Evolutionary conservation across 306 rosid species (phyloP).

Genomic region (Sechiopsis laciniata): DNA sequence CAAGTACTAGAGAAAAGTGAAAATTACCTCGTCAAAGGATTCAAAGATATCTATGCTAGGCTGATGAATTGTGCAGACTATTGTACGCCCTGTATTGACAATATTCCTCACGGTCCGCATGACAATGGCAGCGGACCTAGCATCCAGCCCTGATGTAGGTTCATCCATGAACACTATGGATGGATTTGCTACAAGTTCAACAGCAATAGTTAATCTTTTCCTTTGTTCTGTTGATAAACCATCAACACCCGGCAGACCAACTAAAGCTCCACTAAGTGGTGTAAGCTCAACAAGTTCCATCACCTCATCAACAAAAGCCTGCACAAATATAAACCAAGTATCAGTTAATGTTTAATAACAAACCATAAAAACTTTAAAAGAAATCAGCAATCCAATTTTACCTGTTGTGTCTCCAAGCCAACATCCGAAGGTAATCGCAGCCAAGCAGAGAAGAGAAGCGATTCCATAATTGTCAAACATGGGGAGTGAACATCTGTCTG

Average conservation of each 20-base stretch:
- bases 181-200: conserved; percentile 91
- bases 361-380: too few relatives aligned
- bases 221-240: conserved; percentile 95
- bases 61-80: conserved; percentile 96
- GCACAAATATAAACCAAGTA: conserved; percentile 26
- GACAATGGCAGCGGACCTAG: conserved; percentile 94
- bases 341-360: conserved; percentile 9
- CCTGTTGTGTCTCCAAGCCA: conserved; percentile 71
- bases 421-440: conserved; percentile 85
- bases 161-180: conserved; percentile 97
- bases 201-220: conserved; percentile 87
- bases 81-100: conserved; percentile 92
- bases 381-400: conserved; percentile 22
- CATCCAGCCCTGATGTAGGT: conserved; percentile 97
- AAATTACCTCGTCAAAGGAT: conserved; percentile 89
- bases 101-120: conserved; percentile 98
- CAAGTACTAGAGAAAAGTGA: not conserved
- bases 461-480: conserved; percentile 80
- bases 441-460: conserved; percentile 89
- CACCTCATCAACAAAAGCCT: conserved; percentile 95
- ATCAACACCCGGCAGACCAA: conserved; percentile 88
- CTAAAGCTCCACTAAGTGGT: conserved; percentile 68
- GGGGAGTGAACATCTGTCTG: conserved; percentile 94
- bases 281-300: conserved; percentile 98
- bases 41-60: conserved; percentile 98